phyloP scores from a whole-genome alignment of 2,329 filamentous ascomycete species.

The Xylaria arbuscula region DNA sequence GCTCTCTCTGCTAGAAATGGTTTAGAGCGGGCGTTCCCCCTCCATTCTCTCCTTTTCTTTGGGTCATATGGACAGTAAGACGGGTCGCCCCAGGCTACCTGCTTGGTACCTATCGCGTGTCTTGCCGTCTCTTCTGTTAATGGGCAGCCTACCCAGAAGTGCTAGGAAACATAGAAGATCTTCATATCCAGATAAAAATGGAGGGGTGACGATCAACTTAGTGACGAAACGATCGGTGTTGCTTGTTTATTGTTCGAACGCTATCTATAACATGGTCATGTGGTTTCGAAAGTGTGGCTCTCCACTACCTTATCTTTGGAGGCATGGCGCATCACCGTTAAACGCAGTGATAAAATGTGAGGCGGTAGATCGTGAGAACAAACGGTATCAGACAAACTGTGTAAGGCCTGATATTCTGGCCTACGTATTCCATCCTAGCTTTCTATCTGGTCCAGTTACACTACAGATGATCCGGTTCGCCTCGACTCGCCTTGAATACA shows the following conservation, averaged over 20 bases:
- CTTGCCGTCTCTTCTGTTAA: conserved; percentile 2
- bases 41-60: conserved; percentile 16
- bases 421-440: background rate
- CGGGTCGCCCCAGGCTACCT: background rate
- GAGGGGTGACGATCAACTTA: background rate
- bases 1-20: conserved; percentile 13
- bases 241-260: background rate
- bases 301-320: background rate
- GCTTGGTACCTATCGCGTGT: conserved; percentile 2
- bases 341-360: conserved; percentile 2
- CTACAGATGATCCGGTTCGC: conserved; percentile 12
- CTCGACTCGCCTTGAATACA: background rate
- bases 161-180: background rate
- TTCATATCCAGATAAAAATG: conserved; percentile 7
- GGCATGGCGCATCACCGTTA: conserved; percentile 1
- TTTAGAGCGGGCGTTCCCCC: conserved; percentile 8
- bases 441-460: conserved; percentile 5
- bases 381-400: conserved; percentile 7
- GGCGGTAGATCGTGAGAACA: conserved; percentile 10
- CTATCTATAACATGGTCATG: background rate
- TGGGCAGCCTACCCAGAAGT: conserved; percentile 12
- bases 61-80: conserved; percentile 15
- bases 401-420: background rate
- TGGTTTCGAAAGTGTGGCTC: background rate
- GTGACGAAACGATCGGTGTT: background rate